Evolutionary conservation across 2,329 filamentous ascomycete species (phyloP), one percentile per base, ranked within the genome.

Genomic region (Pseudogymnoascus sp.): DNA sequence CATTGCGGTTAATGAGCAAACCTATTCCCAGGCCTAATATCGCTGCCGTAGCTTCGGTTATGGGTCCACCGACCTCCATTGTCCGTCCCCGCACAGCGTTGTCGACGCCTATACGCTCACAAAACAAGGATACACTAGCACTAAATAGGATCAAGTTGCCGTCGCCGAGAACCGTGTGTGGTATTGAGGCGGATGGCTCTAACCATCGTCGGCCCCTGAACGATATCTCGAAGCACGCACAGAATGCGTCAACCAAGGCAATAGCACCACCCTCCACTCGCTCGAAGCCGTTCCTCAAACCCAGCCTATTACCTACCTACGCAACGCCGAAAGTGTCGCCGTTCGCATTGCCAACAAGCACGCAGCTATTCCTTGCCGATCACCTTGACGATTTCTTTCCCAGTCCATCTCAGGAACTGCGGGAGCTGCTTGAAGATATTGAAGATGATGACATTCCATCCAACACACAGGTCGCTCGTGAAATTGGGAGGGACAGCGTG

Each of bases 371-470:
- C n/a, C 73, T 85, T 7, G 73, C 77, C 31, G 69, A 71, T 43
- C 77, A 83, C 65, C 69, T 81, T 6, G 81, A 84, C 41, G 81
- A 84, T 63, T 79, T 85, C 66, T 81, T 85, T 51, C 82, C 82
- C 0, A 81, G 79, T n/a, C 77, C 81, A 0, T 84, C 82, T 0
- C 84, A 87, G 68, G 80, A 84, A 70, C 76, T 78, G 6, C 76
- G 79, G 16, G 83, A 86, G 70, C 72, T 86, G 2, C 71, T 76
- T 1, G 79, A 80, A 34, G 77, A 80, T 51, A 43, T 68, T 66
- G 6, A 60, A 13, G 7, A 54, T 60, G 66, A 71, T 34, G 68
- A 66, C 70, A 75, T 67, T n/a, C 34, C 69, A 21, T 67, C 68
- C 23, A 69, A 68, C 60, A 61, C 68, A 8, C 69, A 71, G 28